These are phyloP conservation scores for Neonectria neomacrospora DNA, from an alignment of 2,329 filamentous ascomycete species.

Conservation along the genomic window DNA sequence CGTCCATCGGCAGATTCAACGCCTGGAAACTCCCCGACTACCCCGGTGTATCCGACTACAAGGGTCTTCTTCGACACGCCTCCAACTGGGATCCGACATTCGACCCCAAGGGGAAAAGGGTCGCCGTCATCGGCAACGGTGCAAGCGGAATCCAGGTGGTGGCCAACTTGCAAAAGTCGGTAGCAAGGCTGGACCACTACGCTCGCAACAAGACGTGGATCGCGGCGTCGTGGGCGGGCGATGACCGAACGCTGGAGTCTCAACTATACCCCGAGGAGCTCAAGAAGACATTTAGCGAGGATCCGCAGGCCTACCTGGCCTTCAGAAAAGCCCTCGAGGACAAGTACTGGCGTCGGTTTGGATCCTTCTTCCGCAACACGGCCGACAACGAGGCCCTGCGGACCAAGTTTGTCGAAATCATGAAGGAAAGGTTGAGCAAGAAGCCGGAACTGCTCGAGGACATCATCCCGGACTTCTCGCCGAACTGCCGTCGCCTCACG, in stretches of 20 bases:
- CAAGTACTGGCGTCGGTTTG: slow-evolving; percentile 71
- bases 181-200: slow-evolving; percentile 69
- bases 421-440: slow-evolving; percentile 62
- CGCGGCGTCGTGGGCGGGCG: slow-evolving; percentile 68
- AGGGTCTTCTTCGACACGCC: slow-evolving; percentile 67
- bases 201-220: slow-evolving; percentile 75
- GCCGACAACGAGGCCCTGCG: slow-evolving; percentile 60
- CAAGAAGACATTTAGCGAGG: slow-evolving; percentile 63
- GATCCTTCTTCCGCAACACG: slow-evolving; percentile 64
- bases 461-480: slow-evolving; percentile 71
- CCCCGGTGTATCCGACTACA: slow-evolving; percentile 65
- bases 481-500: slow-evolving; percentile 72
- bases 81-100: slow-evolving; percentile 68
- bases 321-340: slow-evolving; percentile 68
- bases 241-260: slow-evolving; percentile 64
- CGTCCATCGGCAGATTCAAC: slow-evolving; percentile 74
- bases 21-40: slow-evolving; percentile 72
- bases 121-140: slow-evolving; percentile 73
- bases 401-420: slow-evolving; percentile 58
- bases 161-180: slow-evolving; percentile 61
- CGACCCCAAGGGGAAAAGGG: slow-evolving; percentile 59
- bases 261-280: slow-evolving; percentile 67
- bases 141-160: slow-evolving; percentile 69
- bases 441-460: slow-evolving; percentile 66
- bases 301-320: slow-evolving; percentile 69